Evolutionary conservation across 345 rosid genomes (phyloP).

Genomic region (Lepidium didymum): DNA sequence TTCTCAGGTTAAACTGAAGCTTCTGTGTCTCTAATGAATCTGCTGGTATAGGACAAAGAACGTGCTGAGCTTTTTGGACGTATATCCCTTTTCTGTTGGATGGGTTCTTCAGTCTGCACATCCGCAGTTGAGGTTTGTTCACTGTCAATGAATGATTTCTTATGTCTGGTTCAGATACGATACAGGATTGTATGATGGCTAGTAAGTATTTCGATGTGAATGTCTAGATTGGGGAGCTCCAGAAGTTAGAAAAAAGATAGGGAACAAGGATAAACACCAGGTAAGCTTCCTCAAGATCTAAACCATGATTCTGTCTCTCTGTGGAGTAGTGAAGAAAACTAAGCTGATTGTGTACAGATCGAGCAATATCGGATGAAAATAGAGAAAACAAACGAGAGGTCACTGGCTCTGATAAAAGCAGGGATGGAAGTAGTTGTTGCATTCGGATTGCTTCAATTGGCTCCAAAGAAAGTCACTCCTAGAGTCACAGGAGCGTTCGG

Average conservation of each 20-base stretch:
- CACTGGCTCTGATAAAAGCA: constrained; percentile 74
- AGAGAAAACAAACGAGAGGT: constrained; percentile 75
- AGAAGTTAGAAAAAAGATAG: constrained; percentile 67
- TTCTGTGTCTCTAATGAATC: neutral
- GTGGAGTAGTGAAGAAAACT: neutral
- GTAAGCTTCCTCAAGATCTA: constrained; percentile 29
- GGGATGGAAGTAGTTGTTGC: constrained; percentile 86
- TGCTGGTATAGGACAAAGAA: constrained; percentile 69
- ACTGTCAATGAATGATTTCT: neutral
- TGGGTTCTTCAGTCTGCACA: constrained; percentile 84
- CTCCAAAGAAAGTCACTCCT: constrained; percentile 90
- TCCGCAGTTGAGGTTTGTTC: constrained; percentile 79
- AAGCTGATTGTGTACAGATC: constrained; percentile 36
- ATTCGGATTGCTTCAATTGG: constrained; percentile 75
- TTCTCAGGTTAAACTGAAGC: neutral
- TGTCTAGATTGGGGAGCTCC: constrained; percentile 78
- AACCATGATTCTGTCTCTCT: neutral
- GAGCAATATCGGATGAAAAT: constrained; percentile 67
- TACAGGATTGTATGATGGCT: neutral
- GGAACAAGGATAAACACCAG: constrained; percentile 52
- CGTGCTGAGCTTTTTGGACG: constrained; percentile 72
- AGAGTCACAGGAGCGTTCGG: constrained; percentile 91
- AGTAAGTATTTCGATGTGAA: neutral
- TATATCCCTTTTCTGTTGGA: constrained; percentile 91
- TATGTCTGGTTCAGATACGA: neutral